A percentile compares a stretch with the other conserved stretches of the same genome.
Conservation (phyloP, 1,139 yeast genomes). For the Geotrichum siamense region DNA sequence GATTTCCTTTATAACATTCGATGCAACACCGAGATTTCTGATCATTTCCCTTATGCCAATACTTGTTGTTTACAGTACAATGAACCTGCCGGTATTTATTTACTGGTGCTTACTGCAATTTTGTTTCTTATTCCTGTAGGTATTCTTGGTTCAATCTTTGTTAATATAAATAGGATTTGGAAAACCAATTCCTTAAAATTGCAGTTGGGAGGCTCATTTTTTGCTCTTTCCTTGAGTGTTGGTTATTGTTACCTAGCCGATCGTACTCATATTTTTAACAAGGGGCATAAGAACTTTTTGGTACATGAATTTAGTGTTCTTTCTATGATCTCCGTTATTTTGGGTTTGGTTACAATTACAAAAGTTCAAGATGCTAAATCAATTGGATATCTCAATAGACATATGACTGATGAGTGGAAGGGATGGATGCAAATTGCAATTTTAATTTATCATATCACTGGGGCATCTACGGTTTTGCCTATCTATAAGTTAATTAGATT, state of each 20-base stretch:
- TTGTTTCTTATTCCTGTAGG: constrained; percentile 9
- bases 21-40: constrained; percentile 23
- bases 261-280: constrained; percentile 22
- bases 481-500: constrained; percentile 26
- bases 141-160: constrained; percentile 5
- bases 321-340: constrained; percentile 14
- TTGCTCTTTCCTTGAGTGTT: constrained; percentile 20
- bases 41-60: constrained; percentile 22
- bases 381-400: constrained; percentile 24
- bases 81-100: constrained; percentile 19
- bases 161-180: constrained; percentile 4
- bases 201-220: constrained; percentile 19
- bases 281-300: constrained; percentile 23
- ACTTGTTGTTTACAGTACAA: constrained; percentile 25
- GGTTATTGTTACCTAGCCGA: constrained; percentile 23
- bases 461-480: constrained; percentile 24
- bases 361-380: constrained; percentile 18
- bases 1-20: constrained; percentile 22
- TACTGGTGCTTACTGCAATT: constrained; percentile 3
- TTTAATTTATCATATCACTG: constrained; percentile 26
- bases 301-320: constrained; percentile 19
- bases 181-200: constrained; percentile 7
- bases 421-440: constrained; percentile 29
- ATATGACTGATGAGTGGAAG: constrained; percentile 28
- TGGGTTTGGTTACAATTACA: constrained; percentile 17